Base-by-base conservation (phyloP, 2,329 filamentous ascomycete genomes). In the Chalara sp. region DNA sequence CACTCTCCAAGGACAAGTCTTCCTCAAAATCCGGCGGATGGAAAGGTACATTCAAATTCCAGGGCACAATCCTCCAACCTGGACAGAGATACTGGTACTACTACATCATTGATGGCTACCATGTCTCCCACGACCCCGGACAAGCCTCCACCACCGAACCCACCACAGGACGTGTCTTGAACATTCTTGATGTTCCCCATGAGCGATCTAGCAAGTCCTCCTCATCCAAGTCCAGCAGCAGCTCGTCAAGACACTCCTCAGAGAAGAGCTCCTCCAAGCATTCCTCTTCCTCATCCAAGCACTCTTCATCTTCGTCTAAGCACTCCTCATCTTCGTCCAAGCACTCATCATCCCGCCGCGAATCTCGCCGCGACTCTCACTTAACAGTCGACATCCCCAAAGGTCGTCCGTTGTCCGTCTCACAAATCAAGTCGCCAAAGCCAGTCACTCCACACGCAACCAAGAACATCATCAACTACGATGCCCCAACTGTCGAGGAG, bases 1-100 rank as follows among this genome's bases (percentile, higher is more conserved):
- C 92, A 51, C 87, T 97, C 63, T 89, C 90, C 73, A 91, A 90
- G 76, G 89, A 96, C 71, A 84, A 81, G 75, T 74, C 77, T 66
- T 80, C 86, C 46, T 84, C 85, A 73, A 96, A 96, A 78, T 83
- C 86, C 51, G 90, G 90, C 67, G 87, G 87, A 62, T 97, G 92
- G 90, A 88, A 91, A 70, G 93, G 92, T 67, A 95, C 89, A 65
- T 96, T 99, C 79, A 86, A 89, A 75, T 96, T 99, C 76, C 87
- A 93, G 74, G 86, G 86, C 68, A 74, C 82, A 56, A 92, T 89
- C 54, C 81, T 97, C 64, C 84, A 92, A 76, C 78, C 89, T 63
- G 90, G 92, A 69, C 84, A 89, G 69, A 86, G 92, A 68, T 97
- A 97, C 83, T 99, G 93, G 93, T 99, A 97, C 84, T 99, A 99